Evolutionary conservation across 2,329 filamentous ascomycete species (phyloP), one percentile per base, ranked within the genome.

Genomic region (Scedosporium aurantiacum): DNA sequence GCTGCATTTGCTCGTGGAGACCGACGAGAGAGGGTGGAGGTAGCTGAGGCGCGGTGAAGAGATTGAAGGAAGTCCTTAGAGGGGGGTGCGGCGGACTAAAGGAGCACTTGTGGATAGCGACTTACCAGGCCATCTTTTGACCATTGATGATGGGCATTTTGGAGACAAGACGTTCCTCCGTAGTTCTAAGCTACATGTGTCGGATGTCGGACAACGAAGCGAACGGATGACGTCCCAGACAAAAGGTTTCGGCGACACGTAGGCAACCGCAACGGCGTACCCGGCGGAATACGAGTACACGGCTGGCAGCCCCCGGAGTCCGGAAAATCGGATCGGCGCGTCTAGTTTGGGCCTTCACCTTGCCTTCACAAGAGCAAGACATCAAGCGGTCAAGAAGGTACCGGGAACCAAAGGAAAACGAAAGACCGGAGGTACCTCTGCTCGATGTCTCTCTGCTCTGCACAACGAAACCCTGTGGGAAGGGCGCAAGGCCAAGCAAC

Each of bases 91-190:
- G 37, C 21, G 57, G 21, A 8, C 25, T 18, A 37, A 52, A 18
- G 58, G 27, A 50, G 43, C 14, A 50, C 40, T 37, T 16, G 58
- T n/a, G 40, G 47, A 56, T 37, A 41, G n/a, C 43, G 58, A 78
- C 85, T 68, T 81, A 89, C 86, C 86, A 89, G 70, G 86, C 86
- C 80, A 89, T 88, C 74, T 87, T 88, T 72, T 84, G 78, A 64
- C 86, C 86, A 68, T 88, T 83, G 66, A 89, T 85, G 57, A 86
- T 78, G 69, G 84, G 84, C 86, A 89, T 89, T 27, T 57, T 57
- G 14, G 7, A 18, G n/a, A 57, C 4, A 27, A 41, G 27, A 8
- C 32, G 32, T 12, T 37, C 37, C 12, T 32, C 27, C 21, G n/a
- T 27, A 41, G 14, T 16, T 28, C 25, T 28, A 47, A 25, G 37